Evolutionary conservation across 139 green algal genomes (phyloP).

Genomic region (Chlamydomonas schloesseri): DNA sequence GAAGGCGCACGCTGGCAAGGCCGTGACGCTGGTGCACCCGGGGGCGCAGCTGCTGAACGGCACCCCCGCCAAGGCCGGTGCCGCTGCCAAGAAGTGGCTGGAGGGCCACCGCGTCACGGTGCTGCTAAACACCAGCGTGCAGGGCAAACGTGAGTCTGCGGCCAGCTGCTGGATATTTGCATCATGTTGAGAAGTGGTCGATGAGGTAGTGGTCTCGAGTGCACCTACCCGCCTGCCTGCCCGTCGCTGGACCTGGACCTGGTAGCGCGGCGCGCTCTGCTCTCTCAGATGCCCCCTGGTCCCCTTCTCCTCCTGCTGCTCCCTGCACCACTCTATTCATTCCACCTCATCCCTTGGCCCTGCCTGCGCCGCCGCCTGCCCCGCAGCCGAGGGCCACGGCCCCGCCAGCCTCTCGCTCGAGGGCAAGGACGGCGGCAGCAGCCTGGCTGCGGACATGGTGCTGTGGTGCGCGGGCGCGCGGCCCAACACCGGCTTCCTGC

Average conservation of each 20-base stretch:
- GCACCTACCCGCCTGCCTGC: too few species aligned
- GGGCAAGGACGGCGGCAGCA: not conserved
- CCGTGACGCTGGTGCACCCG: slow-evolving; percentile 9
- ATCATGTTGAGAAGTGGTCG: too few species aligned
- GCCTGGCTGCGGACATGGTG: slow-evolving; percentile 17
- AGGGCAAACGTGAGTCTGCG: too few species aligned
- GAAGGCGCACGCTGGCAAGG: slow-evolving; percentile 30
- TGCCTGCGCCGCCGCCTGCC: not conserved
- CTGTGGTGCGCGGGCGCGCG: slow-evolving; percentile 27
- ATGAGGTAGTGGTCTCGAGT: too few species aligned
- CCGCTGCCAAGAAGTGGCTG: not conserved
- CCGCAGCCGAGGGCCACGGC: not conserved
- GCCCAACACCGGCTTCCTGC: slow-evolving; percentile 9
- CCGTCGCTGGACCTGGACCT: too few species aligned
- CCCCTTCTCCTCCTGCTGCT: too few species aligned
- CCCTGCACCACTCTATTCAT: too few species aligned
- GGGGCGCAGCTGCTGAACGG: not conserved
- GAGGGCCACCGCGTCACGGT: slow-evolving; percentile 24
- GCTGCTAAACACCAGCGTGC: not conserved
- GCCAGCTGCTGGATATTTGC: too few species aligned
- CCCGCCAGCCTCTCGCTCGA: not conserved
- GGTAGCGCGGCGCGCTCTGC: too few species aligned
- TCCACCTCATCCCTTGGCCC: too few species aligned
- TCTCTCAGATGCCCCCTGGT: too few species aligned
- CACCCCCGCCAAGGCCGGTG: slow-evolving; percentile 10